These are phyloP conservation scores for Lipomyces lipofer DNA, from an alignment of 805 yeast species.

Conservation along the genomic window DNA sequence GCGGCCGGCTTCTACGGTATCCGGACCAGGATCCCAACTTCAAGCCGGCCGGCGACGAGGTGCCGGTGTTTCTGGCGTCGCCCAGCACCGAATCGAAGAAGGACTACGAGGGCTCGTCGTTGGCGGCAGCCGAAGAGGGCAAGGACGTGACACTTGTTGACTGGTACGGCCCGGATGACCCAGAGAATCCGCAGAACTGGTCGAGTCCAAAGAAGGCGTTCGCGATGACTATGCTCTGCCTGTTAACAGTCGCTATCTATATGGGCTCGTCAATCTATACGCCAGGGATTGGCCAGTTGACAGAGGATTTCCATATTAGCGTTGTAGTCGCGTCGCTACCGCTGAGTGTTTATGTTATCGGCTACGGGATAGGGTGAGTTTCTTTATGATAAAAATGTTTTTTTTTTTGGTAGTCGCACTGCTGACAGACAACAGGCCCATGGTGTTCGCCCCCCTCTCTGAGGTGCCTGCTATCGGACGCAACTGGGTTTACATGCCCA, in stretches of 20 bases:
- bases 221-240: conserved; percentile 45
- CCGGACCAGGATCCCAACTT: conserved; percentile 21
- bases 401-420: too few relatives aligned
- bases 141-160: neutral
- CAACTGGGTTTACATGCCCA: conserved; percentile 49
- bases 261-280: conserved; percentile 59
- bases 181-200: conserved; percentile 58
- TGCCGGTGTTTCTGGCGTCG: neutral
- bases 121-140: neutral
- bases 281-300: conserved; percentile 50
- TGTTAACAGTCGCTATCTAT: conserved; percentile 54
- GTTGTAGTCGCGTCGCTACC: conserved; percentile 52
- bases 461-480: conserved; percentile 58
- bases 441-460: conserved; percentile 58
- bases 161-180: conserved; percentile 20
- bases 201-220: conserved; percentile 44
- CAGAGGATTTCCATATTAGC: conserved; percentile 49
- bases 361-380: conserved; percentile 50
- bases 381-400: too few relatives aligned
- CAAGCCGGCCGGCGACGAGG: conserved; percentile 3
- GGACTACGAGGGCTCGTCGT: neutral
- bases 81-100: neutral
- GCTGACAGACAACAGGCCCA: too few relatives aligned
- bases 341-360: conserved; percentile 56
- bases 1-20: conserved; percentile 15